These are phyloP conservation scores for Hamigera avellanea DNA, from an alignment of 495 filamentous ascomycete genomes.

Conservation along the genomic window DNA sequence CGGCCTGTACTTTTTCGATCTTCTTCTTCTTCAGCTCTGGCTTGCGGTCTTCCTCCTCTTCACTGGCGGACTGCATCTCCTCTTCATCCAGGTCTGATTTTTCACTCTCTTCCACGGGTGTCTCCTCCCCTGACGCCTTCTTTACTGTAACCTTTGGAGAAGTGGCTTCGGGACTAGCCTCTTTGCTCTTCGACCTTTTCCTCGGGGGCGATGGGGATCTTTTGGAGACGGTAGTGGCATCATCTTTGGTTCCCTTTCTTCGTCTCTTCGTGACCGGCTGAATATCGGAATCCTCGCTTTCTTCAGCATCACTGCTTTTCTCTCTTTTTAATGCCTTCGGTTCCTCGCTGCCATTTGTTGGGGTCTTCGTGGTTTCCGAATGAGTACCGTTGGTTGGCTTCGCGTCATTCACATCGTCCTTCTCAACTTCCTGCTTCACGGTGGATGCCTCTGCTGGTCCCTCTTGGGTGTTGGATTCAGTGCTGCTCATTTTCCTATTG, in stretches of 20 bases:
- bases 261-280: conserved; percentile 38
- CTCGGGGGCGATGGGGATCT: conserved; percentile 11
- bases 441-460: conserved; percentile 7
- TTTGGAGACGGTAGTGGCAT: conserved; percentile 6
- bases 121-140: conserved; percentile 26
- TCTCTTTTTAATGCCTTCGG: conserved; percentile 30
- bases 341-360: conserved; percentile 18
- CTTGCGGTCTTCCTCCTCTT: conserved; percentile 61
- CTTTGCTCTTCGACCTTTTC: conserved; percentile 12
- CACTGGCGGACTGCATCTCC: conserved; percentile 33
- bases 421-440: conserved; percentile 13
- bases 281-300: conserved; percentile 39
- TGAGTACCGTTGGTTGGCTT: conserved; percentile 17
- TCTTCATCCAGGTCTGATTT: conserved; percentile 35
- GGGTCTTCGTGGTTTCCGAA: conserved; percentile 6
- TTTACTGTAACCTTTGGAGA: conserved; percentile 16
- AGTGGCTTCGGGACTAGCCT: conserved; percentile 8
- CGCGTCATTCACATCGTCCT: conserved; percentile 31
- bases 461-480: conserved; percentile 2
- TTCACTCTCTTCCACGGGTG: conserved; percentile 20
- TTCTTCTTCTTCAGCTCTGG: conserved; percentile 65
- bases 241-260: conserved; percentile 14
- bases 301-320: conserved; percentile 22
- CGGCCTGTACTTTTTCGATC: conserved; percentile 73
- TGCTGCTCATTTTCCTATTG: conserved; percentile 19